Evolutionary conservation across 371 early-diverging fungal species (phyloP).

Genomic region (Batrachochytrium dendrobatidis): DNA sequence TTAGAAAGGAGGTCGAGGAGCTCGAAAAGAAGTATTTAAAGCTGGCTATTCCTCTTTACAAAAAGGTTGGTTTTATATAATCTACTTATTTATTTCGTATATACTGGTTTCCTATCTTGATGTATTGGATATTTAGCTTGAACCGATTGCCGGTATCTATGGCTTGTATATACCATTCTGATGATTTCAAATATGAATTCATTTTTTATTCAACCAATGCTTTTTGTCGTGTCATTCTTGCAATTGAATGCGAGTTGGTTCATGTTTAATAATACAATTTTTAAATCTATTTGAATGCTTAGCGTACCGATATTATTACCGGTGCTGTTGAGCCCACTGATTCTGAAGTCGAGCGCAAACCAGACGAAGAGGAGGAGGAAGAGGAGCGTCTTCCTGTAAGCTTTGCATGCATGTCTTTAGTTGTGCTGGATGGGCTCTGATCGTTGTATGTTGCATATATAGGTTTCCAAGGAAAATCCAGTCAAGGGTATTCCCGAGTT

Average conservation of each 20-base stretch:
- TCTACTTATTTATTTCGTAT: not conserved
- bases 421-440: not conserved
- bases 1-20: slow-evolving; percentile 80
- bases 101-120: not conserved
- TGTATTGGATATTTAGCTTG: not conserved
- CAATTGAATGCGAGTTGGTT: no score
- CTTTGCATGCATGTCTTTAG: not conserved
- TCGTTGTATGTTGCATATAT: not conserved
- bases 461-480: slow-evolving; percentile 4
- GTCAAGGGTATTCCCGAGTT: slow-evolving; percentile 57
- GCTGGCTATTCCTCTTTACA: slow-evolving; percentile 77
- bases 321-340: slow-evolving; percentile 82
- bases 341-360: slow-evolving; percentile 57
- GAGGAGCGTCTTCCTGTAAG: slow-evolving; percentile 6
- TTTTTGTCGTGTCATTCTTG: no score
- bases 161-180: no score
- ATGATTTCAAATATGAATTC: no score
- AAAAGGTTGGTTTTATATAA: slow-evolving; percentile 38
- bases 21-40: slow-evolving; percentile 88
- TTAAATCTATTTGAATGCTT: no score
- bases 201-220: no score
- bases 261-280: no score
- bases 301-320: slow-evolving; percentile 64
- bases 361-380: slow-evolving; percentile 24
- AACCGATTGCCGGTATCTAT: not conserved